Conservation (phyloP, 371 early-diverging fungal species). For the Rhizopus stolonifer region DNA sequence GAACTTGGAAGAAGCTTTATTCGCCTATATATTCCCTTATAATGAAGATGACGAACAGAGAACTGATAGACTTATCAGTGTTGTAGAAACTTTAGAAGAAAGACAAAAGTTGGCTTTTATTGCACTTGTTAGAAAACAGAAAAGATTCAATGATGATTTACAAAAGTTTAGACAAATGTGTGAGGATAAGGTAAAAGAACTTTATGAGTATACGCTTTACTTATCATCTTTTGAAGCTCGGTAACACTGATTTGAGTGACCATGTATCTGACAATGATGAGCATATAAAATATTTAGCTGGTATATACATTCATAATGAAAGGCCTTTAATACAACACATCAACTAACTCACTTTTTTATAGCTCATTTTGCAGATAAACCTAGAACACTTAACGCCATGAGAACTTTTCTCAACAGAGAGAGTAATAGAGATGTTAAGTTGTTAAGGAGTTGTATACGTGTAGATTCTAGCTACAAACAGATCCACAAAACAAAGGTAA, state of each 20-base stretch:
- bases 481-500: conserved; percentile 30
- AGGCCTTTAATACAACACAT: neutral
- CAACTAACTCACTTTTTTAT: neutral
- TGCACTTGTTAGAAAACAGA: conserved; percentile 54
- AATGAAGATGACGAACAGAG: conserved; percentile 52
- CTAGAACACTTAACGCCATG: conserved; percentile 31
- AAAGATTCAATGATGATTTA: conserved; percentile 47
- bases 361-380: conserved; percentile 59
- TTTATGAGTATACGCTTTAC: too few relatives aligned
- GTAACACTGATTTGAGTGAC: conserved; percentile 17
- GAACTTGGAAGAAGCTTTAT: conserved; percentile 42
- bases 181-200: conserved; percentile 23
- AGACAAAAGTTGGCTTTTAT: conserved; percentile 57
- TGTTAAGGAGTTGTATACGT: conserved; percentile 21
- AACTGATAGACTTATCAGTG: conserved; percentile 57
- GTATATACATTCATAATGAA: conserved; percentile 21
- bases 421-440: conserved; percentile 20
- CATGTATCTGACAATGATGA: conserved; percentile 28
- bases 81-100: conserved; percentile 48
- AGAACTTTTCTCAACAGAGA: conserved; percentile 24
- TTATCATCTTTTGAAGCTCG: neutral
- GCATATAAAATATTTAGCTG: conserved; percentile 48
- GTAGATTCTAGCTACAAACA: conserved; percentile 29
- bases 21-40: conserved; percentile 35
- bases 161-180: conserved; percentile 49